Base-by-base conservation (phyloP, 805 yeast species). In the Ascoidea asiatica region DNA sequence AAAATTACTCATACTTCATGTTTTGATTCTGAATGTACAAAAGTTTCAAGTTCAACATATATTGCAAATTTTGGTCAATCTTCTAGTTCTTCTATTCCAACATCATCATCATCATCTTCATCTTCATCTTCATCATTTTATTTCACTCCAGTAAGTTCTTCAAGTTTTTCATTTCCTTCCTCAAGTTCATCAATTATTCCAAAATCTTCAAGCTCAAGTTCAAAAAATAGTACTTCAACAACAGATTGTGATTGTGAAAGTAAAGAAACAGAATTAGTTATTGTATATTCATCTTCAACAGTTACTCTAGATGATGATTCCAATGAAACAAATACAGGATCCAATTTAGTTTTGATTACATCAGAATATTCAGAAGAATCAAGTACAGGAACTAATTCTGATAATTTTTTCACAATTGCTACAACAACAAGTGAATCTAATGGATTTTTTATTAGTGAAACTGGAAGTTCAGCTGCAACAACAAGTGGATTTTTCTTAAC, bases 1-100 rank as follows among this genome's bases (percentile, higher is more conserved):
- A 40, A 22, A 37, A 40, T 49, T 33, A 49, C 52, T 6, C 40
- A 45, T 21, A 50, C 45, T 5, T 44, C 48, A n/a, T 49, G 52
- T 41, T 45, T 47, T 20, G 52, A 49, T 23, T 45, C 45, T 18
- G 33, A 44, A 20, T 49, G 52, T 44, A 44, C 41, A 22, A 47
- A 47, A 5, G 47, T 46, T 15, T n/a, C 19, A 5, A 47, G 50
- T 15, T 40, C 47, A 2, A 48, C 51, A 17, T 22, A 22, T 18
- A 17, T 39, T 4, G 48, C 37, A 4, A 22, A 19, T 5, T 17
- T 37, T 20, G 36, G 35, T 29, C 35, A 8, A 11, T 11, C 35
- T 29, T 11, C 15, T 15, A 11, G 15, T 11, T 29, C 35, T 11
- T 11, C 15, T 29, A 11, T 29, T 29, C 8, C 8, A 8, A 29